phyloP scores from a whole-genome alignment of 192 early-diverging fungal species.

The Coemansia brasiliensis region DNA sequence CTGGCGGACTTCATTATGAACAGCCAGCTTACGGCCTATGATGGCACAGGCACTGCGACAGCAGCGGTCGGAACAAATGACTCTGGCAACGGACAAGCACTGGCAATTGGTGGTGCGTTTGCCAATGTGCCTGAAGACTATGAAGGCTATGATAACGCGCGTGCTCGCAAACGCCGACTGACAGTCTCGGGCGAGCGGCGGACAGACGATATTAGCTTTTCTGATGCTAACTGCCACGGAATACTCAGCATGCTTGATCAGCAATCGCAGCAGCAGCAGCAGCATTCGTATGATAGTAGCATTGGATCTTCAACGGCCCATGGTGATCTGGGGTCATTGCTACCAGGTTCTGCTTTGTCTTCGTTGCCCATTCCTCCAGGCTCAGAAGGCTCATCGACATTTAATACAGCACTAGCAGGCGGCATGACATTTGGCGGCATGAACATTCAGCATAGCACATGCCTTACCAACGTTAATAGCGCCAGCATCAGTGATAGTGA shows the following conservation, averaged over 20 bases:
- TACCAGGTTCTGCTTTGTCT: constrained; percentile 15
- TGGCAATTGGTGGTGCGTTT: constrained; percentile 26
- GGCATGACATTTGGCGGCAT: constrained; percentile 21
- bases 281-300: not conserved
- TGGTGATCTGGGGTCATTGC: constrained; percentile 1
- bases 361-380: constrained; percentile 35
- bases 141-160: constrained; percentile 49
- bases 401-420: constrained; percentile 16
- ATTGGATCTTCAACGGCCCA: constrained; percentile 3
- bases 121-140: constrained; percentile 35
- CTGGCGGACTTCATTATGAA: constrained; percentile 56
- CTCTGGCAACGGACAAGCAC: constrained; percentile 20
- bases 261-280: constrained; percentile 3
- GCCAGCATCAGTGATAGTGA: constrained; percentile 3
- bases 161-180: constrained; percentile 50
- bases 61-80: constrained; percentile 26
- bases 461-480: not conserved
- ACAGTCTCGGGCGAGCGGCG: constrained; percentile 48
- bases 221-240: constrained; percentile 28
- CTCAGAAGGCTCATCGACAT: constrained; percentile 20
- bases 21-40: constrained; percentile 49
- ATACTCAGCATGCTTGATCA: constrained; percentile 48
- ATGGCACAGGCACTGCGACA: constrained; percentile 25
- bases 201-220: constrained; percentile 21
- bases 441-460: constrained; percentile 7